Base-by-base conservation (phyloP, 225 moss, liverwort and hornwort species). In the Rhytidiadelphus loreus region DNA sequence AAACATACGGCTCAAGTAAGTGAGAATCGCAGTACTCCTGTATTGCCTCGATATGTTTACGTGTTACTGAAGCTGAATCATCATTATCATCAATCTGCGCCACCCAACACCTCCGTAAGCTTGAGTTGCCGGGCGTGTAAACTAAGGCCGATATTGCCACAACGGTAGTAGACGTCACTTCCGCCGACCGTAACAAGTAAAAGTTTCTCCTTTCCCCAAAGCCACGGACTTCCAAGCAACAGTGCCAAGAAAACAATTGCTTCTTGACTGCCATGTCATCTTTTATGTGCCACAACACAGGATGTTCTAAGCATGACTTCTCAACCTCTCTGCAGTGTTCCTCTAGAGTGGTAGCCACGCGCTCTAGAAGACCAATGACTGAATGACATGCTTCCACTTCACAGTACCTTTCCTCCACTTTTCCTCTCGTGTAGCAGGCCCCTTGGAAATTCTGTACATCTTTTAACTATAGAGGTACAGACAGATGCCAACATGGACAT, bases 71-170 rank as follows among this genome's bases (percentile, higher is more conserved):
- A 72, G 94, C 92, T 72, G 91, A 94, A 83, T 88, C 86, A 75
- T 94, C 94, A 59, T 80, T 82, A 39, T 94, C 94, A 86, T 94
- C 89, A 81, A 94, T 88, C 94, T 94, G 94, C 60, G 33, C 80
- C 75, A 65, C 53, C 79, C 80, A 80, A 84, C 61, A 74, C 64
- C 53, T 74, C 71, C 50, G 72, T 85, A 55, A 90, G 86, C 84
- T 26, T 72, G 33, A 88, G 60, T 66, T 74, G 43, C 41, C 39
- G 66, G 65, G 26, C 19, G 44, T 52, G 50, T 59, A 41, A 29
- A 63, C 64, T 66, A 8, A 70, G 57, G 56, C 32, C 33, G 46
- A 62, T 62, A 46, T n/a, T n/a, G n/a, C 62, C 46, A 35, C 46
- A 62, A 81, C 21, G 32, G 32, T 44, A 44, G 46, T 44, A 10